These are phyloP conservation scores for Globisporangium solare DNA, from an alignment of 352 stramenopile genomes.

Conservation along the genomic window DNA sequence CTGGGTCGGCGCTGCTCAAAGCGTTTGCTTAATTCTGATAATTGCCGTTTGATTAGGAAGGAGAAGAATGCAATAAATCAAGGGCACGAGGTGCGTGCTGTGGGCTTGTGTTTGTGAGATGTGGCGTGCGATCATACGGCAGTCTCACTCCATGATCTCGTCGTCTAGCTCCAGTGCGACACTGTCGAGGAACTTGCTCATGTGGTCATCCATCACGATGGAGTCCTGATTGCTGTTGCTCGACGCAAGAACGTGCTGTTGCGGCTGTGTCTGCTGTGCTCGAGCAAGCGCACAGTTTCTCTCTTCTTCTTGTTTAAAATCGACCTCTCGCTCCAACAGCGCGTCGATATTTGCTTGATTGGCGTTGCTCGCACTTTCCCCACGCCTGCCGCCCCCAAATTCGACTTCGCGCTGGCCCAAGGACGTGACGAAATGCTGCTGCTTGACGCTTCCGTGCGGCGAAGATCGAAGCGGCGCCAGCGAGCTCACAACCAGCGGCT, in stretches of 20 bases:
- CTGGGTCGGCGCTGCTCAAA: neutral
- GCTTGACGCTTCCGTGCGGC: neutral
- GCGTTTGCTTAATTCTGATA: neutral
- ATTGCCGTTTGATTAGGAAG: neutral
- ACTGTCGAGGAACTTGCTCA: constrained; percentile 79
- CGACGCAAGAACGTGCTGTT: neutral
- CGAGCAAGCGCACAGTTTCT: neutral
- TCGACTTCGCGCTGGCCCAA: neutral
- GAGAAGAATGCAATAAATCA: neutral
- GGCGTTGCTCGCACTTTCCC: neutral
- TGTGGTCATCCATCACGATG: constrained; percentile 59
- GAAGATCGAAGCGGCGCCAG: constrained; percentile 2
- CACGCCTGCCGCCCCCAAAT: neutral
- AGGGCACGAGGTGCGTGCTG: neutral
- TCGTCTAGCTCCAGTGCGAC: constrained; percentile 77
- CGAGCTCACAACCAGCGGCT: neutral
- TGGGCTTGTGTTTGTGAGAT: neutral
- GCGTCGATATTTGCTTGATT: neutral
- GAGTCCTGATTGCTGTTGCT: neutral
- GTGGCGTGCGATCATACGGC: neutral
- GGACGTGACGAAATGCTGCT: neutral
- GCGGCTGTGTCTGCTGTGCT: neutral
- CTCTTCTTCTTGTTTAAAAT: constrained; percentile 6
- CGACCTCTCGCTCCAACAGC: neutral
- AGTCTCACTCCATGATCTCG: constrained; percentile 62